Evolutionary conservation across 2,329 filamentous ascomycete species (phyloP).

Genomic region (Exutisphaerella laricina): DNA sequence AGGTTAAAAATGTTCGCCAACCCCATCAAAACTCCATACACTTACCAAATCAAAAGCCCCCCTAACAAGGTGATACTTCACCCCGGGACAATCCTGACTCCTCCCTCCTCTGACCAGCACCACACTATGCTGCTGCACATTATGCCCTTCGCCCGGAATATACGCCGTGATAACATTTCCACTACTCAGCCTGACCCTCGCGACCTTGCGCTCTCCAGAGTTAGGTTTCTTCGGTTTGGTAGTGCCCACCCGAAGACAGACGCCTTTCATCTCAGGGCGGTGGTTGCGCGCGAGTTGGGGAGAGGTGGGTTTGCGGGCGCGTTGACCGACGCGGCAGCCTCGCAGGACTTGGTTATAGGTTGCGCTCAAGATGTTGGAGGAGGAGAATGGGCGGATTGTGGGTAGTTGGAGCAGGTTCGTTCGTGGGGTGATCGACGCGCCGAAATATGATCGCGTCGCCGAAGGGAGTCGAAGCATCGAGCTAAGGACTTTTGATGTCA

Average conservation of each 20-base stretch:
- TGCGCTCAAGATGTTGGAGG: constrained; percentile 35
- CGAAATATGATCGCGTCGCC: constrained; percentile 25
- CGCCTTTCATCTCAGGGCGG: constrained; percentile 84
- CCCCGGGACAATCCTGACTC: constrained; percentile 96
- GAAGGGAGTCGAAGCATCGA: constrained; percentile 35
- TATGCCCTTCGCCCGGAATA: constrained; percentile 81
- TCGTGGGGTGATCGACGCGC: constrained; percentile 19
- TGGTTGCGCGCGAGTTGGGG: constrained; percentile 63
- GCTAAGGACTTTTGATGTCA: constrained; percentile 38
- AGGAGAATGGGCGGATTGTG: constrained; percentile 36
- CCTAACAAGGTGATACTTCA: constrained; percentile 88
- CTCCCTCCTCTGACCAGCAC: constrained; percentile 91
- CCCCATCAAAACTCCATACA: constrained; percentile 23
- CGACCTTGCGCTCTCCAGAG: constrained; percentile 93
- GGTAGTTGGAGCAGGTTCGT: constrained; percentile 15
- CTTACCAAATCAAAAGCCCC: constrained; percentile 89
- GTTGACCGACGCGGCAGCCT: constrained; percentile 73
- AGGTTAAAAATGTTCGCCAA: neutral
- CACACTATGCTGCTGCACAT: constrained; percentile 93
- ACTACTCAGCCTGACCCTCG: constrained; percentile 80
- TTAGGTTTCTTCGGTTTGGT: constrained; percentile 98
- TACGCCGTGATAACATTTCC: constrained; percentile 87
- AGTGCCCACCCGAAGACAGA: constrained; percentile 89
- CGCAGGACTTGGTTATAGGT: constrained; percentile 50
- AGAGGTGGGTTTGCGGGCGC: constrained; percentile 78